These are phyloP conservation scores for Saposhnikovia divaricata DNA, from an alignment of 129 eudicot genomes.

Conservation along the genomic window DNA sequence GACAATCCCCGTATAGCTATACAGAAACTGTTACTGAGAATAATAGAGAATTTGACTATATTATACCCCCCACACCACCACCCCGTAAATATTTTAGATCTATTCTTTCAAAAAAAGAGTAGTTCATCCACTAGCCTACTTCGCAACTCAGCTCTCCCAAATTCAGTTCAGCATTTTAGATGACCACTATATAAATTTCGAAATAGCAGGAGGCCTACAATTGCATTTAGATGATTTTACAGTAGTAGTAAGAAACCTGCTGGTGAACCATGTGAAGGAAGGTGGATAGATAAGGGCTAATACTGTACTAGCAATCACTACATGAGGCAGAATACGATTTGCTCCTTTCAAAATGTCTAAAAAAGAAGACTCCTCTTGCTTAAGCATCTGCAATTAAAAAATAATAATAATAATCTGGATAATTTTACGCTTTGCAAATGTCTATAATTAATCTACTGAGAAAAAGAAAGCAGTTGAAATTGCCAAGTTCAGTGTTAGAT, in stretches of 20 bases:
- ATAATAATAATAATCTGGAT: not conserved
- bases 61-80: not conserved
- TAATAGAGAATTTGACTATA: not conserved
- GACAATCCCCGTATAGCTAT: not conserved
- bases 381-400: constrained; percentile 27
- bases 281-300: constrained; percentile 95
- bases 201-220: not conserved
- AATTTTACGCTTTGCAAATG: not conserved
- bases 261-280: constrained; percentile 96
- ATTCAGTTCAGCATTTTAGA: not conserved
- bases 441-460: not conserved
- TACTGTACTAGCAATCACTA: constrained; percentile 75
- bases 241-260: constrained; percentile 41
- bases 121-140: not conserved
- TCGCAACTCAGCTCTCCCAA: not conserved
- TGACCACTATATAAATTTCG: too few relatives aligned
- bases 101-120: not conserved
- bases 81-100: not conserved
- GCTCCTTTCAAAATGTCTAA: constrained; percentile 60
- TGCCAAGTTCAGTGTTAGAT: not conserved
- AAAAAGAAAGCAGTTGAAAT: not conserved
- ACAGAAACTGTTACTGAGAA: not conserved
- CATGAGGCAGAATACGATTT: constrained; percentile 80
- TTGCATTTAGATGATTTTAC: not conserved
- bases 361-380: constrained; percentile 42